Evolutionary conservation across 2,329 filamentous ascomycete species (phyloP).

Genomic region (Hypoxylon sp.): DNA sequence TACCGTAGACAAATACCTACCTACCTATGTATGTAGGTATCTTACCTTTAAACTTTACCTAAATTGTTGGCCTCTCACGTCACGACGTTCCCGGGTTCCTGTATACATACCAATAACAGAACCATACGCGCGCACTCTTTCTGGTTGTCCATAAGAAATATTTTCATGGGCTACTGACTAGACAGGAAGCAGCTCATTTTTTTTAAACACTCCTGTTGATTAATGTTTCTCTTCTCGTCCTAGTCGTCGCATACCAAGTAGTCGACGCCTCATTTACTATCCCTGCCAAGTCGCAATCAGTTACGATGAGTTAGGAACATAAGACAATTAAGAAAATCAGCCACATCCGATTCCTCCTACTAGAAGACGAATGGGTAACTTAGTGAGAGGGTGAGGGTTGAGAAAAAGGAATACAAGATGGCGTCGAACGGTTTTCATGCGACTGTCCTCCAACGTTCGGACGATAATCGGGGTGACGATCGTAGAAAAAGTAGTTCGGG

Average conservation of each 20-base stretch:
- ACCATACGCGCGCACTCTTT: constrained; percentile 13
- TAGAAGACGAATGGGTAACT: constrained; percentile 25
- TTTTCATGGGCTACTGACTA: constrained; percentile 5
- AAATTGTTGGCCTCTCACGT: constrained; percentile 30
- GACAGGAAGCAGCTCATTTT: constrained; percentile 6
- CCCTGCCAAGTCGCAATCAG: constrained; percentile 26
- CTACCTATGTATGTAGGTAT: constrained; percentile 15
- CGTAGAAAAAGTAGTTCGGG: constrained; percentile 27
- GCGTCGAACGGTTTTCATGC: constrained; percentile 48
- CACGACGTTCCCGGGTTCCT: constrained; percentile 25
- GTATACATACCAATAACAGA: constrained; percentile 5
- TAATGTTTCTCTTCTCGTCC: constrained; percentile 3
- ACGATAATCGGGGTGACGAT: constrained; percentile 37
- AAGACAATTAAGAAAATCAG: constrained; percentile 30
- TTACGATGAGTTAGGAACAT: constrained; percentile 44
- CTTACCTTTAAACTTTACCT: constrained; percentile 22
- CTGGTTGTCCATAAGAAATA: constrained; percentile 10
- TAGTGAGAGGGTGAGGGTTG: constrained; percentile 9
- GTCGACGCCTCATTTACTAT: constrained; percentile 25
- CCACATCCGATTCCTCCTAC: constrained; percentile 10
- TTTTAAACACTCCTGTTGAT: constrained; percentile 3
- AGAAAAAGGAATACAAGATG: constrained; percentile 23
- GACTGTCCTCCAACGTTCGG: constrained; percentile 49
- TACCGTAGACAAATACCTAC: constrained; percentile 44
- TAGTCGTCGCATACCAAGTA: constrained; percentile 12